Evolutionary conservation across 116 monocot genomes (phyloP).

Genomic region (Trichopus zeylanicus): DNA sequence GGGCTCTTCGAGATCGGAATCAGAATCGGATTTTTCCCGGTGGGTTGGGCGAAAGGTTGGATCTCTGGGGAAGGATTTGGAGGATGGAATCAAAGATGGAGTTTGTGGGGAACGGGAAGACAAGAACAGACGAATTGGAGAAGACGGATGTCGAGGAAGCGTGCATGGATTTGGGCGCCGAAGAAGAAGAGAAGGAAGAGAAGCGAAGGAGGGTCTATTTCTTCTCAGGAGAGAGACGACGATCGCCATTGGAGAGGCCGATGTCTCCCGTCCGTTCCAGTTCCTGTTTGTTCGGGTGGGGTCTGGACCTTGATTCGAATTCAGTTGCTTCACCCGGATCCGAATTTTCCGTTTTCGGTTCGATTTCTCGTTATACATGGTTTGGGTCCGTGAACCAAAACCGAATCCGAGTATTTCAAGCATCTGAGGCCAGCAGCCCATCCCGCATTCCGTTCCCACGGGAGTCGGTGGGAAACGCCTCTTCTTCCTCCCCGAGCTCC

Average conservation of each 20-base stretch:
- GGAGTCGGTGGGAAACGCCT: not conserved
- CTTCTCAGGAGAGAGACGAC: slow-evolving; percentile 4
- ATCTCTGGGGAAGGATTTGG: not conserved
- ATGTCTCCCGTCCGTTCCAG: too few species aligned
- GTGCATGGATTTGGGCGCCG: not conserved
- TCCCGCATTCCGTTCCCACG: not conserved
- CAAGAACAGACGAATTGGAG: not conserved
- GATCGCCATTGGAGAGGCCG: slow-evolving; percentile 1
- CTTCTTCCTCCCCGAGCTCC: slow-evolving; percentile 3
- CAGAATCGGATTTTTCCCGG: not conserved
- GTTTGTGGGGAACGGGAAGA: not conserved
- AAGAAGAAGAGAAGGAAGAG: slow-evolving; percentile 1
- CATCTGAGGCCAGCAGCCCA: too few species aligned
- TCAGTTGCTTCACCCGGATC: too few species aligned
- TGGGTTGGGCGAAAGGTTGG: slow-evolving; percentile 1
- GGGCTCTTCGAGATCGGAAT: slow-evolving; percentile 19
- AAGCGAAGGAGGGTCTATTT: not conserved
- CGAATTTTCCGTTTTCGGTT: too few species aligned
- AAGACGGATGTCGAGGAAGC: not conserved
- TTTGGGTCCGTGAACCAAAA: too few species aligned
- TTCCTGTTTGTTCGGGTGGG: too few species aligned
- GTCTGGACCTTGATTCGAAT: too few species aligned
- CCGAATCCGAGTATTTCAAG: too few species aligned
- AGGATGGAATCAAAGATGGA: not conserved
- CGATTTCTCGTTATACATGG: too few species aligned